These are phyloP conservation scores for Pleoardoris graminearum DNA, from an alignment of 2,329 filamentous ascomycete species.

Conservation along the genomic window DNA sequence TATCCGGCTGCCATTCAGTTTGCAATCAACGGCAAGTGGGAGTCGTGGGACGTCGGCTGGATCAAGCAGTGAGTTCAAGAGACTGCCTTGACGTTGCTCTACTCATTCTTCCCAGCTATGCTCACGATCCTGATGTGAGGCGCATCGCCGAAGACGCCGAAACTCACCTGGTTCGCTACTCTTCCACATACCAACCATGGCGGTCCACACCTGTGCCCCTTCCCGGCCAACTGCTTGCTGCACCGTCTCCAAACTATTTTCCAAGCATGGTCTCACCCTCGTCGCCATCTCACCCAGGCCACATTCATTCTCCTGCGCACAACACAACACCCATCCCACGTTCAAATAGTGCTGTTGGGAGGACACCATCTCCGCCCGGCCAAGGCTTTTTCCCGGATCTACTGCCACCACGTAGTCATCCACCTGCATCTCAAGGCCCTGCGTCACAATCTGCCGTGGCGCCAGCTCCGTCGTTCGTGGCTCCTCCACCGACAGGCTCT, in stretches of 20 bases:
- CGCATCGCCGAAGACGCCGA: slow-evolving; percentile 36
- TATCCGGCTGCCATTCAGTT: slow-evolving; percentile 37
- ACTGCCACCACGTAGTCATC: neutral
- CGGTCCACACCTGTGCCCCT: slow-evolving; percentile 20
- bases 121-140: slow-evolving; percentile 34
- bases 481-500: neutral
- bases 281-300: neutral
- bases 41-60: slow-evolving; percentile 38
- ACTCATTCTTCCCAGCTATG: slow-evolving; percentile 24
- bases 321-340: neutral
- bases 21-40: slow-evolving; percentile 33
- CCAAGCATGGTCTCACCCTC: neutral
- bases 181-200: slow-evolving; percentile 28
- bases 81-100: neutral
- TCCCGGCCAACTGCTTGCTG: neutral
- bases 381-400: neutral
- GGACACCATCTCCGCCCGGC: neutral
- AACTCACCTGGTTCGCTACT: slow-evolving; percentile 21
- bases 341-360: neutral
- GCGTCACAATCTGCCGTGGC: neutral
- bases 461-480: neutral
- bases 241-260: neutral
- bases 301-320: slow-evolving; percentile 7
- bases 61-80: slow-evolving; percentile 29
- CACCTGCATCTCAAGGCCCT: neutral